Evolutionary conservation across 2,329 filamentous ascomycete genomes (phyloP), one percentile per base, ranked within the genome.

Genomic region (Fusarium udum): DNA sequence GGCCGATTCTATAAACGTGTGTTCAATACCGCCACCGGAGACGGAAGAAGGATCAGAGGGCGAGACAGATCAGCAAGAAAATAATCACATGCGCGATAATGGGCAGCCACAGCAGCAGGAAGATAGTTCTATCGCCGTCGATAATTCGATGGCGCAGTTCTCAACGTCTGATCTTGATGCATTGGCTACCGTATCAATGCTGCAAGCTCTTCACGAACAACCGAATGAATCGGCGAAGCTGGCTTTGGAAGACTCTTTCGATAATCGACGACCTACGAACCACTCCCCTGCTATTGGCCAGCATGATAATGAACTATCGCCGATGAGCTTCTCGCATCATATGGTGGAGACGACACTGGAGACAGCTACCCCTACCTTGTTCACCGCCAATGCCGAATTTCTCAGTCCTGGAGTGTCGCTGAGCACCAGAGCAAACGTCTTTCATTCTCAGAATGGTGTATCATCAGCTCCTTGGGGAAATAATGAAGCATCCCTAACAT

Each of bases 341-440:
- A 26, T 48, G 39, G 39, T 26, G 0, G 55, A 57, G n/a, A 57
- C 55, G 8, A 22, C 39, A 6, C 3, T 57, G 14, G 55, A 57
- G 28, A 57, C 55, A 3, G 39, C 39, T 1, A 57, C 55, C 4
- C 55, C 55, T 2, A 46, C 55, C 2, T 46, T 57, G 1, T 34
- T 57, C 18, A 48, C 55, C 14, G 39, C 55, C 31, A 57, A 48
- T 34, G 55, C 55, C 16, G 55, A 57, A 1, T 48, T 46, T 34
- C 40, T 57, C 13, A 34, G 40, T 1, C 51, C 51, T 18, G 51
- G 20, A 2, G 4, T 40, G 2, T 40, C 24, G 4, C 10, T 40
- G 24, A 39, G 51, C 4, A 55, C 34, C 6, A 55, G 51, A 8
- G 34, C 51, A 14, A 39, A 39, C 14, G 51, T 28, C 0, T 55